phyloP scores from a whole-genome alignment of 805 yeast species.

The Spathaspora passalidarum region DNA sequence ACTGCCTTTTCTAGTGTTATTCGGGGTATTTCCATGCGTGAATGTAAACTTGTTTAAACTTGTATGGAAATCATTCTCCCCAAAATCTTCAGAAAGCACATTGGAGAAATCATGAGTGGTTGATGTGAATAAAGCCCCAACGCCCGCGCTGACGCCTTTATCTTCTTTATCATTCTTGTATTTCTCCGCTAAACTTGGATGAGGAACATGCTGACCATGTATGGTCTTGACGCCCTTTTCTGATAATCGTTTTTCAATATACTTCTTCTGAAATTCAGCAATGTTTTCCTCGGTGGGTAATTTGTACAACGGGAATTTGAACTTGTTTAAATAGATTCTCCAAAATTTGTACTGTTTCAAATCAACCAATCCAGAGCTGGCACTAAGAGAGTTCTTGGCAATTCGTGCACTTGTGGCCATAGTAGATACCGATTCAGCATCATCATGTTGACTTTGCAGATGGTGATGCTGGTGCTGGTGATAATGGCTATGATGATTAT shows the following conservation, averaged over 20 bases:
- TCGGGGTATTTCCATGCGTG: no score
- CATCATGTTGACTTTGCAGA: slow-evolving; percentile 6
- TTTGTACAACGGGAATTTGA: slow-evolving; percentile 42
- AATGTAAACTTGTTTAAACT: slow-evolving; percentile 29
- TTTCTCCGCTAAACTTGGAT: slow-evolving; percentile 1
- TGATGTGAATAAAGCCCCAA: not conserved
- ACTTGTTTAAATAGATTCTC: slow-evolving; percentile 36
- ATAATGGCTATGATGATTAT: not conserved
- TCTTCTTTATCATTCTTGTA: slow-evolving; percentile 1
- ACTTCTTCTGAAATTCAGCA: slow-evolving; percentile 17
- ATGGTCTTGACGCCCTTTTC: not conserved
- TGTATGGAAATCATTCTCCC: slow-evolving; percentile 26
- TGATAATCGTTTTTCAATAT: slow-evolving; percentile 13
- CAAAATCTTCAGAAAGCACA: slow-evolving; percentile 27
- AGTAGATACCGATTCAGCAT: slow-evolving; percentile 22
- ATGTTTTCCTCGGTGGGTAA: slow-evolving; percentile 40
- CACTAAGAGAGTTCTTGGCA: slow-evolving; percentile 26
- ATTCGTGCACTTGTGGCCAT: slow-evolving; percentile 24
- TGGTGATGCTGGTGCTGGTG: not conserved
- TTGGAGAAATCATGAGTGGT: slow-evolving; percentile 36
- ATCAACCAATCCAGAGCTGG: slow-evolving; percentile 24
- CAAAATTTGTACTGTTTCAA: slow-evolving; percentile 30
- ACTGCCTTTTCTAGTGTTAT: not conserved
- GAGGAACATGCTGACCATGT: not conserved
- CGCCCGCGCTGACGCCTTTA: slow-evolving; percentile 5